phyloP scores from a whole-genome alignment of 768 basidiomycete genomes.

The Mycena indigotica region DNA sequence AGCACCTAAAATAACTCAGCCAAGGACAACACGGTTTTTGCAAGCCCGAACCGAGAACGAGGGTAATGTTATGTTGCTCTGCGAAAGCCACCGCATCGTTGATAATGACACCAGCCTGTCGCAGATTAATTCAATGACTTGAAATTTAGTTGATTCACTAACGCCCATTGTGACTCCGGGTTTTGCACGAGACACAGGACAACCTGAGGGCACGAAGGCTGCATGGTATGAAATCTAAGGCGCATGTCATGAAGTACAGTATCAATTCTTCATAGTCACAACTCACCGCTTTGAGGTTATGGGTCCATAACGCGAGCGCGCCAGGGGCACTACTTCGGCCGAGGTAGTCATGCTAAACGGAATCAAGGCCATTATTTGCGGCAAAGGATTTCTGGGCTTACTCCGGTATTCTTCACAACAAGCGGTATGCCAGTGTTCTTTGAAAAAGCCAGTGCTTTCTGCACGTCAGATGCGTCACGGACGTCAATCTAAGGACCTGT shows the following conservation, averaged over 20 bases:
- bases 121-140: not conserved
- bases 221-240: conserved; percentile 13
- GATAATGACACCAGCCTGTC: conserved; percentile 26
- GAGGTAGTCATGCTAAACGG: conserved; percentile 27
- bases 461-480: conserved; percentile 26
- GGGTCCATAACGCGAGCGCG: conserved; percentile 29
- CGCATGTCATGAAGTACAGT: not conserved
- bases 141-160: not conserved
- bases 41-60: conserved; percentile 22
- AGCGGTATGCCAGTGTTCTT: conserved; percentile 26
- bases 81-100: conserved; percentile 25
- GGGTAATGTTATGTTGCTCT: conserved; percentile 25
- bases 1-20: conserved; percentile 12
- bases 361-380: not conserved
- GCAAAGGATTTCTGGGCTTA: conserved; percentile 5
- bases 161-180: conserved; percentile 28
- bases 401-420: conserved; percentile 36
- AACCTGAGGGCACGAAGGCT: conserved; percentile 18
- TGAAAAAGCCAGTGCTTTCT: conserved; percentile 30
- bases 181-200: conserved; percentile 15
- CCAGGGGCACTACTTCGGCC: conserved; percentile 29
- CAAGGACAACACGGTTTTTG: not conserved
- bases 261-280: not conserved
- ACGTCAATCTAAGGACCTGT: conserved; percentile 30
- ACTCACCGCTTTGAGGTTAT: conserved; percentile 10